Evolutionary conservation across 352 stramenopile genomes (phyloP).

Genomic region (Globisporangium perplexum): DNA sequence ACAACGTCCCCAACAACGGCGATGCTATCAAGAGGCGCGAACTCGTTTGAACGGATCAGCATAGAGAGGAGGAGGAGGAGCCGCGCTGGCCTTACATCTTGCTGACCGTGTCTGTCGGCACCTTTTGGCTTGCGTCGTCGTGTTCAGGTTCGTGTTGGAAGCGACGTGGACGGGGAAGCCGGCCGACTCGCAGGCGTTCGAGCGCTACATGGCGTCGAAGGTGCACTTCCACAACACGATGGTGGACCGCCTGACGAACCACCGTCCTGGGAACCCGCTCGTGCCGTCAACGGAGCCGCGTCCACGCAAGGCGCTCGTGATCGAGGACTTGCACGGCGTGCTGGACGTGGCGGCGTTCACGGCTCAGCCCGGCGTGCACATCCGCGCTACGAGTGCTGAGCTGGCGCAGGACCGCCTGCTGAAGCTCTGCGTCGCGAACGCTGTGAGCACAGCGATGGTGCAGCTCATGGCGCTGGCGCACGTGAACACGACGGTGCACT

Average conservation of each 20-base stretch:
- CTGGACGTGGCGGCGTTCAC: constrained; percentile 24
- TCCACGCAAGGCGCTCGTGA: constrained; percentile 56
- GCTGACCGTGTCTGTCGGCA: no score
- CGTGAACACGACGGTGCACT: constrained; percentile 23
- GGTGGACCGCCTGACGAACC: constrained; percentile 71
- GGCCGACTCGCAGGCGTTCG: constrained; percentile 18
- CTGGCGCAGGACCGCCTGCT: constrained; percentile 82
- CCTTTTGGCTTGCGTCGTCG: neutral
- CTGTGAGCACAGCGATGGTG: constrained; percentile 88
- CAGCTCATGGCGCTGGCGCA: constrained; percentile 63
- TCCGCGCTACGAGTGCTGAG: constrained; percentile 31
- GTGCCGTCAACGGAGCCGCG: constrained; percentile 58
- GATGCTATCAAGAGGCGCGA: constrained; percentile 33
- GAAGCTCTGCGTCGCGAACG: constrained; percentile 91
- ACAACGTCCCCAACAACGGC: constrained; percentile 74
- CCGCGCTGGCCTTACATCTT: no score
- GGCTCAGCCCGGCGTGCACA: constrained; percentile 40
- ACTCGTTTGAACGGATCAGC: no score
- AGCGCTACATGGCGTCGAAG: constrained; percentile 30
- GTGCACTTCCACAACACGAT: constrained; percentile 84
- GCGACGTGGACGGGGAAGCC: constrained; percentile 22
- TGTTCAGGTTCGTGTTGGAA: constrained; percentile 20
- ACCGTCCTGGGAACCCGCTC: constrained; percentile 31
- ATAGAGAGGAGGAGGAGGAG: no score
- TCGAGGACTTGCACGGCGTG: constrained; percentile 49